A percentile compares a stretch with the other conserved stretches of the same genome.
phyloP scores from a whole-genome alignment of 257 asterid genomes.

The Solanum sejunctum region DNA sequence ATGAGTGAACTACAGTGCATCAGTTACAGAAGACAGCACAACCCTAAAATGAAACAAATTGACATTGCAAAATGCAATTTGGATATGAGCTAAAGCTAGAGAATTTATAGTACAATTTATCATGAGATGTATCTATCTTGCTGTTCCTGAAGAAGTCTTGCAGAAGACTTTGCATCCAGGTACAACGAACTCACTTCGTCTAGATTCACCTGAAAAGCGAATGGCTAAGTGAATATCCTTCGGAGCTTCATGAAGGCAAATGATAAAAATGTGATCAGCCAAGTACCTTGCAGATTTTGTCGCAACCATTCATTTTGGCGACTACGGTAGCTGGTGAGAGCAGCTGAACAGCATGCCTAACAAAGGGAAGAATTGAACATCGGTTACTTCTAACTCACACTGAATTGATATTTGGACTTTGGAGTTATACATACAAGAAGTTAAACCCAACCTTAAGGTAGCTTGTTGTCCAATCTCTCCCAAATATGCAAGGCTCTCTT shows the following conservation, averaged over 20 bases:
- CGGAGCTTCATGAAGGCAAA: not conserved
- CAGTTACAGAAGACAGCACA: not conserved
- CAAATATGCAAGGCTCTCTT: slow-evolving; percentile 79
- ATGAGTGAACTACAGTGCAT: not conserved
- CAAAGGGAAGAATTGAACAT: not conserved
- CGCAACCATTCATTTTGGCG: slow-evolving; percentile 81
- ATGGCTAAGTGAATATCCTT: not conserved
- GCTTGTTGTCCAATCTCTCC: slow-evolving; percentile 85
- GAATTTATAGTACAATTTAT: not conserved
- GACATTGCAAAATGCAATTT: not conserved
- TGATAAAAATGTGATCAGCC: not conserved
- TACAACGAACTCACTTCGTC: slow-evolving; percentile 75
- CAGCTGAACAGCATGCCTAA: slow-evolving; percentile 85
- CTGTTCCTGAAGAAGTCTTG: slow-evolving; percentile 85
- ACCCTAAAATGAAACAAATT: not conserved
- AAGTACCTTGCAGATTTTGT: slow-evolving; percentile 78
- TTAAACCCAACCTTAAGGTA: slow-evolving; percentile 50
- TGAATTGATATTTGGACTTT: not conserved
- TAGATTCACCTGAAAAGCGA: slow-evolving; percentile 57
- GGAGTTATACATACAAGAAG: not conserved
- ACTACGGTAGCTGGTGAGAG: slow-evolving; percentile 79
- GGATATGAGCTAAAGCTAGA: not conserved
- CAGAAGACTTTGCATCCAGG: slow-evolving; percentile 84
- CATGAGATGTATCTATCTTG: slow-evolving; percentile 84
- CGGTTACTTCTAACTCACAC: not conserved